Base-by-base conservation (phyloP, 306 rosid genomes). In the Carpinus fangiana region DNA sequence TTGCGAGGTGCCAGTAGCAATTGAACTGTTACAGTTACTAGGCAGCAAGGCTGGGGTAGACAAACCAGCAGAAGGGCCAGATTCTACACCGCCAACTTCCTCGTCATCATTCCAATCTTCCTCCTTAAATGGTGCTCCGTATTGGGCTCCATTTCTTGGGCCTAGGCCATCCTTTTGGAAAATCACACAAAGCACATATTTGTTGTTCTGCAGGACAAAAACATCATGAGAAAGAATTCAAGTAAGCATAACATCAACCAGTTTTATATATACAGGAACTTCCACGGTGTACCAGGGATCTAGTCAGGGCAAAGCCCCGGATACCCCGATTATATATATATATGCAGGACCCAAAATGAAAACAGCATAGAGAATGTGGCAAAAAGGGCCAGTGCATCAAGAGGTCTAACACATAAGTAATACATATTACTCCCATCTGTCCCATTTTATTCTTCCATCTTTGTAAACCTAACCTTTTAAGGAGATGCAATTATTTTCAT, bases 151-250 rank as follows among this genome's bases (percentile, higher is more conserved):
- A 48, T 82, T 90, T 72, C 84, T 83, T 41, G 93, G 97, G 54
- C 98, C 98, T 50, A 12, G 87, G 66, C 97, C 98, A 26, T 84
- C 87, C 85, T 89, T 91, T 78, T 86, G 72, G 77, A 73, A 91
- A 54, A 93, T 65, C 77, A 77, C 83, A 70, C 96, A 93, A 31
- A 93, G 87, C 13, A 90, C 96, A 52, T 86, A 86, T 7, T 89
- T 83, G 73, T 89, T 82, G 72, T 89, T 86, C 98, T 91, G 87
- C 78, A 72, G 70, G 21, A 75, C 41, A 64, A 61, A 80, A 51
- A 80, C 12, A 18, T 28, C 61, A 81, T 7, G 4, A 67, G 64
- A 80, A 54, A 46, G 12, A 66, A 72, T 73, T 74, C 48, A 73
- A 70, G 26, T 21, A 83, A 3, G 53, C 59, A 70, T 9, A 59